Percentiles rank a stretch among this genome's conserved stretches.
Evolutionary conservation across 345 rosid genomes (phyloP).

Genomic region (Linum lewisii): DNA sequence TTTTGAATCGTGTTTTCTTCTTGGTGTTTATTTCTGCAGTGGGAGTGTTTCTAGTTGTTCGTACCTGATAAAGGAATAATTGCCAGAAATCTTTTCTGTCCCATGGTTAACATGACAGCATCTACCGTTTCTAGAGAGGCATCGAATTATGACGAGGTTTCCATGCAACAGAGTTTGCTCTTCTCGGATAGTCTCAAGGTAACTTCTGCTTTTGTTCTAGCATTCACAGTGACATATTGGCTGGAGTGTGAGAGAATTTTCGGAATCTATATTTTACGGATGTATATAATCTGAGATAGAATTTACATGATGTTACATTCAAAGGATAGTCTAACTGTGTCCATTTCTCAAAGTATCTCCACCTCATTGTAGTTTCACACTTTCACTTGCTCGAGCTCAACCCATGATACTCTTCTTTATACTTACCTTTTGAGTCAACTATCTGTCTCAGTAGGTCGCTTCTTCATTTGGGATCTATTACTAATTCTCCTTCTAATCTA

Average conservation of each 20-base stretch:
- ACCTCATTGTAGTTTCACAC: neutral
- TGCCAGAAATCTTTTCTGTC: constrained; percentile 6
- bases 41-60: constrained; percentile 15
- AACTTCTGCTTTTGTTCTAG: constrained; percentile 4
- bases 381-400: too few species aligned
- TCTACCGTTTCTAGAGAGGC: constrained; percentile 49
- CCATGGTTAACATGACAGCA: constrained; percentile 44
- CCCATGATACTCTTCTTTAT: too few species aligned
- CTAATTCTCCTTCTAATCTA: neutral
- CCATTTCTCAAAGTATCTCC: neutral
- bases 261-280: neutral
- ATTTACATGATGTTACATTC: neutral
- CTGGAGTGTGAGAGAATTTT: neutral
- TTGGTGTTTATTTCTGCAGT: constrained; percentile 10
- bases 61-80: constrained; percentile 13
- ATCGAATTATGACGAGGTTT: constrained; percentile 63
- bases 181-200: constrained; percentile 89
- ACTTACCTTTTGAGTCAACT: too few species aligned
- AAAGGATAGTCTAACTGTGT: neutral
- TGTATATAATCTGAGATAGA: neutral
- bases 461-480: neutral
- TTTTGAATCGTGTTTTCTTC: neutral
- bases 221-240: neutral
- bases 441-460: neutral
- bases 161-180: constrained; percentile 79